Base-by-base conservation (phyloP, 352 stramenopile species). In the Phytophthora capsici region DNA sequence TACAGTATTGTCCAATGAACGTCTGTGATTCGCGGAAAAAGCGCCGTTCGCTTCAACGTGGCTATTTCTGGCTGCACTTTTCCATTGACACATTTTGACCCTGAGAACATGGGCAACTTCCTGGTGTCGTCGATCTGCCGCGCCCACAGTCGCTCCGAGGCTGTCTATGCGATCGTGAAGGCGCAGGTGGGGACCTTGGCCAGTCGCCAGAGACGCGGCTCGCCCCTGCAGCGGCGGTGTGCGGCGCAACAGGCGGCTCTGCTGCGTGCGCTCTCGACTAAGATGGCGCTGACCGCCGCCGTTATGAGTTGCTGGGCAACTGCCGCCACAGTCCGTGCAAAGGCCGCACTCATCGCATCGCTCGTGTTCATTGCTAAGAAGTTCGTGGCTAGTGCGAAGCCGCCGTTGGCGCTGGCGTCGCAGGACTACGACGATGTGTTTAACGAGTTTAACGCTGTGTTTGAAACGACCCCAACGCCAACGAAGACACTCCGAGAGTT, bases 361-460 rank as follows among this genome's bases (percentile, higher is more conserved):
- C 50, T 77, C 41, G 59, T 77, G 25, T 74, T 71, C 17, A 61
- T 74, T 28, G 69, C 69, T 43, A 71, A 74, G 60, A 71, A 77
- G 65, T 59, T 74, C 34, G 26, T 77, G 9, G 50, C 55, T 6
- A 46, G 45, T 13, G 25, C 58, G 43, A 68, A 10, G 4, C 45
- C 65, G 41, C 59, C 59, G 56, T 41, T 43, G 26, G 9, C 49
- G 38, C 20, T 63, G 23, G 14, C 43, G 6, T 23, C 38, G n/a
- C 22, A 28, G 8, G 46, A 67, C 37, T 54, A 57, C 28, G 64
- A 77, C 47, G 56, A 77, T 57, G 59, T 77, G 40, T 74, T 77
- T 22, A 49, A 71, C 23, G 69, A 74, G 52, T 77, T 77, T 26
- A 54, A 77, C 25, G 65, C 65, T 6, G 65, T 77, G 2, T 77